Base-by-base conservation (phyloP, 257 asterid genomes). In the Solanum lycopersicoides region DNA sequence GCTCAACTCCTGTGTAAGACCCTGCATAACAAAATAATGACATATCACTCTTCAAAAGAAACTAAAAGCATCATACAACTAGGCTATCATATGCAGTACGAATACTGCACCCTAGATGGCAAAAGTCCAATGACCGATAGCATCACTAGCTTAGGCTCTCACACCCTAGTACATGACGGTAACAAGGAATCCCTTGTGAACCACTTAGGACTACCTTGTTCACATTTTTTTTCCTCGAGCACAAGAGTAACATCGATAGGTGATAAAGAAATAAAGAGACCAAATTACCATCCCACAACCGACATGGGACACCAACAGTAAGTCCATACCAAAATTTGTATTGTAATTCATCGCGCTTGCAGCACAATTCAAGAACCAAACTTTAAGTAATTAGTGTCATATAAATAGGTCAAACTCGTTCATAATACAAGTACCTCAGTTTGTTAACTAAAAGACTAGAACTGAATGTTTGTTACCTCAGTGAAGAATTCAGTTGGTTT, bases 1-100 rank as follows among this genome's bases (percentile, higher is more conserved):
- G 84, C 97, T 93, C 92, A 96, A 83, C 91, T 96, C 98, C 53
- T 86, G 86, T 0, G 97, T 95, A 30, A 96, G 96, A 21, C 98
- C 99, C 99, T 96, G 87, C 15, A 16, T 30, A 45, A 15, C 41
- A 79, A 28, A 79, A 75, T 75, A 41, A 23, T 39, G 30, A 2
- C 32, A 23, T 1, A 74, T 35, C 32, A 21, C 53, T 74, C 82
- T 37, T 74, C 82, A 39, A 75, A 9, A 39, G 34, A 75, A 18
- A 15, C 47, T 18, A 35, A 9, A 16, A 13, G 21, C 23, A 4
- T 34, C 45, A 72, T 34, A 34, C 15, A 72, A 72, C 45, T 72
- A 72, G 2, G 44, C 7, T 1, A 72, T 28, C 30, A 28, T 28
- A 28, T 72, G 79, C 14, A 72, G 25, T 21, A 16, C 6, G 2